Conservation (phyloP, 306 rosid genomes). For the Lathyrus aphaca region DNA sequence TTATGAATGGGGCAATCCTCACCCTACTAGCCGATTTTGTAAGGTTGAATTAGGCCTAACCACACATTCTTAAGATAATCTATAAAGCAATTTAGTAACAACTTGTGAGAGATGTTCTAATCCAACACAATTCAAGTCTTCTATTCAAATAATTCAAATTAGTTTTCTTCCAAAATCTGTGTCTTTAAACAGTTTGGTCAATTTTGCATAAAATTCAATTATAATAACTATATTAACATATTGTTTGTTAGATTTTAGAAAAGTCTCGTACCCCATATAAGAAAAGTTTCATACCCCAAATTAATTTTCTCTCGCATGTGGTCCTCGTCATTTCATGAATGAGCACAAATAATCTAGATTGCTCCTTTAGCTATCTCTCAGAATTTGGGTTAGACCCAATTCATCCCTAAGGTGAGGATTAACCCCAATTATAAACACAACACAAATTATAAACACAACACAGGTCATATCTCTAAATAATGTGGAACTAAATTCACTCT, state of each 20-base stretch:
- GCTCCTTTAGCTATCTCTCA: background rate
- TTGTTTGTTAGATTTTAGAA: background rate
- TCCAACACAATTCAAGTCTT: background rate
- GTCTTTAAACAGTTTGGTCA: background rate
- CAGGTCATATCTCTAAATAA: too few relatives aligned
- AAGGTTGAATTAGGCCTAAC: too few relatives aligned
- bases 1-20: too few relatives aligned
- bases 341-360: slow-evolving; percentile 21
- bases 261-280: background rate
- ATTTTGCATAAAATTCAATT: background rate
- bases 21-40: too few relatives aligned
- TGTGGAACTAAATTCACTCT: too few relatives aligned
- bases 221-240: background rate
- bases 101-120: too few relatives aligned
- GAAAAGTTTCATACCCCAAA: background rate
- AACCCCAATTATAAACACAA: too few relatives aligned
- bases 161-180: background rate
- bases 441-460: too few relatives aligned
- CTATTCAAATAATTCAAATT: background rate
- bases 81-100: background rate
- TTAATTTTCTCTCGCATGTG: background rate
- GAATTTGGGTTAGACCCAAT: too few relatives aligned
- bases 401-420: too few relatives aligned
- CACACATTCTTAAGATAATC: too few relatives aligned
- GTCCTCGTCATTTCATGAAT: background rate